Evolutionary conservation across 495 filamentous ascomycete genomes (phyloP).

Genomic region (Peziza echinospora): DNA sequence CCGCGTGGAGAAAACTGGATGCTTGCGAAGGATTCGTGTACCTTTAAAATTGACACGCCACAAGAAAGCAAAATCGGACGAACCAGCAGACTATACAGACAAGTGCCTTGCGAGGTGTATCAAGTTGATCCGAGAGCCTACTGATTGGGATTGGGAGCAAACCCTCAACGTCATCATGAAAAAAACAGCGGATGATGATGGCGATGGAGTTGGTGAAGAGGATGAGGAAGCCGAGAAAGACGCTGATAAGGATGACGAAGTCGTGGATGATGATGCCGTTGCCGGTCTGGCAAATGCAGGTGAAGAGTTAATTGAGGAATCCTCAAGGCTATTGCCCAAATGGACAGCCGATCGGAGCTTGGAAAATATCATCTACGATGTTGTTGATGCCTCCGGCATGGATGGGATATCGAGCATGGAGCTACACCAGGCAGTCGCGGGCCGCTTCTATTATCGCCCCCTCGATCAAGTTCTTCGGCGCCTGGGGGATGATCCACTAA

Average conservation of each 20-base stretch:
- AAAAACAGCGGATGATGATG: slow-evolving; percentile 19
- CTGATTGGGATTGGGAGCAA: slow-evolving; percentile 37
- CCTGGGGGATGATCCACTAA: slow-evolving; percentile 36
- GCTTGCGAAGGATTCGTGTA: slow-evolving; percentile 46
- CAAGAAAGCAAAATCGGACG: slow-evolving; percentile 12
- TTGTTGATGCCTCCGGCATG: slow-evolving; percentile 29
- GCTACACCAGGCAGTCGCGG: slow-evolving; percentile 29
- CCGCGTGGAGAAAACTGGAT: slow-evolving; percentile 46
- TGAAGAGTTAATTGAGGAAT: slow-evolving; percentile 17
- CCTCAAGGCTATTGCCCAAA: slow-evolving; percentile 22
- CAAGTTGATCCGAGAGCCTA: slow-evolving; percentile 53
- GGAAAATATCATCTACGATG: slow-evolving; percentile 33
- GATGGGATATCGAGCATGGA: slow-evolving; percentile 31
- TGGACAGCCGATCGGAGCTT: slow-evolving; percentile 31
- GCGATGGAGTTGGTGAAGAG: slow-evolving; percentile 23
- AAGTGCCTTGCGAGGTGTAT: slow-evolving; percentile 31
- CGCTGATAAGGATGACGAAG: slow-evolving; percentile 21
- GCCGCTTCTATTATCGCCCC: slow-evolving; percentile 32
- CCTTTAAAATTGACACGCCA: slow-evolving; percentile 27
- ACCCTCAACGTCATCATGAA: slow-evolving; percentile 27
- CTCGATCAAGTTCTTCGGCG: slow-evolving; percentile 34
- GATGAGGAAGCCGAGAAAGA: slow-evolving; percentile 14
- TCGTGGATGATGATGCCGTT: slow-evolving; percentile 19
- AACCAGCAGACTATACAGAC: slow-evolving; percentile 11
- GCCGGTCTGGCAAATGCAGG: slow-evolving; percentile 13